phyloP scores from a whole-genome alignment of 202 grass and related monocot species.

The Thinopyrum obtusiflorum region DNA sequence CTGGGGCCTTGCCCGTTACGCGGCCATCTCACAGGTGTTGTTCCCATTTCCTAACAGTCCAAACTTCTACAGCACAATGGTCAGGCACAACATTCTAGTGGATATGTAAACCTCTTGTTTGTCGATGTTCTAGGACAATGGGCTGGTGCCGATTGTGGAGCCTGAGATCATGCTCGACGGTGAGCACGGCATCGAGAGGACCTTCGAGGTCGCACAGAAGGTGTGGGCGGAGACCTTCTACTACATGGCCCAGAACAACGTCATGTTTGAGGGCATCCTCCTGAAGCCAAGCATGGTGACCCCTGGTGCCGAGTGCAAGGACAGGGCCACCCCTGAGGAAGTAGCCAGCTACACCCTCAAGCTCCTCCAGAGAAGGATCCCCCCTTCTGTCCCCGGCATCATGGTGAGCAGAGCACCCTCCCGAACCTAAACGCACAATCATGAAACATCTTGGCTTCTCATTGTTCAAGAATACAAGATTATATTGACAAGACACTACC shows the following conservation, averaged over 20 bases:
- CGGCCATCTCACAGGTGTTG: slow-evolving; percentile 87
- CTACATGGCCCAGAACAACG: slow-evolving; percentile 86
- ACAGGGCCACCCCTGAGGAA: slow-evolving; percentile 67
- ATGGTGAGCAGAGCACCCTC: slow-evolving; percentile 39
- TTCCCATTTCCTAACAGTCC: background rate
- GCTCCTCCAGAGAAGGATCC: slow-evolving; percentile 87
- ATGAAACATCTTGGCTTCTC: background rate
- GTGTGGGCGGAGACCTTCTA: slow-evolving; percentile 89
- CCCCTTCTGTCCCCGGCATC: slow-evolving; percentile 82
- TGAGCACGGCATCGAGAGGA: slow-evolving; percentile 81
- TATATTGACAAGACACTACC: background rate
- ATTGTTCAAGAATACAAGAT: background rate
- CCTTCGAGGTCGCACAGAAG: slow-evolving; percentile 70
- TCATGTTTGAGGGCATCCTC: slow-evolving; percentile 84
- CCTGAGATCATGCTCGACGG: slow-evolving; percentile 87
- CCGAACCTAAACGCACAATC: background rate
- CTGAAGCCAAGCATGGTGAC: slow-evolving; percentile 97
- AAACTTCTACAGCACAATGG: background rate
- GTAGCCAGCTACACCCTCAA: slow-evolving; percentile 77
- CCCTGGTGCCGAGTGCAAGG: slow-evolving; percentile 79
- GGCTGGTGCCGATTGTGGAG: slow-evolving; percentile 94
- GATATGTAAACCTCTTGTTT: background rate
- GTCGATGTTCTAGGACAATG: slow-evolving; percentile 63
- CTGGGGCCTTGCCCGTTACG: slow-evolving; percentile 96
- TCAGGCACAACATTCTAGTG: background rate